Conservation (phyloP, 2,329 filamentous ascomycete species). For the Macrophomina phaseolina region DNA sequence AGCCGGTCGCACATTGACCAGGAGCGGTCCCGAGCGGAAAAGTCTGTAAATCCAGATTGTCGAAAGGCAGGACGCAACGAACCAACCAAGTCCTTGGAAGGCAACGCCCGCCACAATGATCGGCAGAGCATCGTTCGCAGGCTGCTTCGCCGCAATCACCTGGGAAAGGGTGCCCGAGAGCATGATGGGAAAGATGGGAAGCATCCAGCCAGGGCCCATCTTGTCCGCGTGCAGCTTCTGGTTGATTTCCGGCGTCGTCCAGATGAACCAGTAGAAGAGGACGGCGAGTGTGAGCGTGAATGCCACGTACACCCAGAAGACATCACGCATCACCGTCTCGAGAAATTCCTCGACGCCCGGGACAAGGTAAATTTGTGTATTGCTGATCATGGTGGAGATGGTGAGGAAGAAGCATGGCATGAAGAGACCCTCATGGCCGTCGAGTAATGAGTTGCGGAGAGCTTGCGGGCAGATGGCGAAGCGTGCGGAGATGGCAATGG, state of each 20-base stretch:
- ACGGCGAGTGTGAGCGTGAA: slow-evolving; percentile 47
- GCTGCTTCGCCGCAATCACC: slow-evolving; percentile 67
- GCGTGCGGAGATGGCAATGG: slow-evolving; percentile 45
- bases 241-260: slow-evolving; percentile 49
- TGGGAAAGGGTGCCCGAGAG: slow-evolving; percentile 72
- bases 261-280: slow-evolving; percentile 67
- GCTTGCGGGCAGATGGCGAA: slow-evolving; percentile 54
- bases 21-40: slow-evolving; percentile 70
- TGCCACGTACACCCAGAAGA: slow-evolving; percentile 53
- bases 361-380: slow-evolving; percentile 47
- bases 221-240: slow-evolving; percentile 62
- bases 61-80: slow-evolving; percentile 74
- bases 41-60: slow-evolving; percentile 73
- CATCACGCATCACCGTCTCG: slow-evolving; percentile 44
- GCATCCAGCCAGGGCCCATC: slow-evolving; percentile 77
- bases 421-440: slow-evolving; percentile 59
- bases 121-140: slow-evolving; percentile 60
- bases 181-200: slow-evolving; percentile 78
- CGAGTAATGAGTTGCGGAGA: slow-evolving; percentile 53
- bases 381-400: slow-evolving; percentile 49
- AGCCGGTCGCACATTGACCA: slow-evolving; percentile 68
- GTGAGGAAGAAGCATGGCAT: slow-evolving; percentile 52
- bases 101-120: slow-evolving; percentile 71
- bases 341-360: slow-evolving; percentile 50
- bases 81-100: slow-evolving; percentile 73